These are phyloP conservation scores for Peniophora sp. DNA, from an alignment of 1,284 basidiomycete species.

Conservation along the genomic window DNA sequence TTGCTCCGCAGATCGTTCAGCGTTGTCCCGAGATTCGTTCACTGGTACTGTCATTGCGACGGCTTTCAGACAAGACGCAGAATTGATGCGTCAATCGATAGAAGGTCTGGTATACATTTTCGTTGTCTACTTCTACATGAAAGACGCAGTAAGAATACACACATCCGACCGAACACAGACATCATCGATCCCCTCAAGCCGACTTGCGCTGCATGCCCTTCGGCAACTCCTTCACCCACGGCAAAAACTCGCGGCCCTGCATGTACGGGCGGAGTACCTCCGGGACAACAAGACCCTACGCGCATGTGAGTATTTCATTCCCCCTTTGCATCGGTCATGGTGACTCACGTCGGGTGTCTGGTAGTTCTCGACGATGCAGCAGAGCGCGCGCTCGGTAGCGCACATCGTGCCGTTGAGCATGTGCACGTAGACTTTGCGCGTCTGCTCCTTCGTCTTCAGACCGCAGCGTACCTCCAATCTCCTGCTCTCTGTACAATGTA, in stretches of 20 bases:
- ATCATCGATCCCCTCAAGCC: constrained; percentile 22
- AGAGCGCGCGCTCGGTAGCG: constrained; percentile 92
- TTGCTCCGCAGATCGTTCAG: no score
- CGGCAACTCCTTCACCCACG: constrained; percentile 79
- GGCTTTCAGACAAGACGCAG: no score
- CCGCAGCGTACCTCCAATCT: constrained; percentile 87
- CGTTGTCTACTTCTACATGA: no score
- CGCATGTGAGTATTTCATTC: neutral
- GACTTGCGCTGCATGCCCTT: constrained; percentile 74
- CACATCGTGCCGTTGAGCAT: constrained; percentile 98
- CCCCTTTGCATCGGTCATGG: neutral
- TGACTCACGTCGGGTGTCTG: constrained; percentile 83
- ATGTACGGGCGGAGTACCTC: constrained; percentile 89
- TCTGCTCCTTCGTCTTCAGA: constrained; percentile 79
- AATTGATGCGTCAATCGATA: no score
- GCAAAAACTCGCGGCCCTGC: constrained; percentile 91
- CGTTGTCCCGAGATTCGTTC: no score
- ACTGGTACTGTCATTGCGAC: no score
- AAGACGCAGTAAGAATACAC: no score
- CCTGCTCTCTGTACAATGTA: constrained; percentile 62
- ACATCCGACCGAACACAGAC: no score
- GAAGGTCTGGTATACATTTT: no score
- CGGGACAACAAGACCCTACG: constrained; percentile 82
- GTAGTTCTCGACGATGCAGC: constrained; percentile 98
- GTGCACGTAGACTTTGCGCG: constrained; percentile 88